A percentile compares a stretch with the other conserved stretches of the same genome.
phyloP scores from a whole-genome alignment of 257 asterid species.

The Ocimum tenuiflorum region DNA sequence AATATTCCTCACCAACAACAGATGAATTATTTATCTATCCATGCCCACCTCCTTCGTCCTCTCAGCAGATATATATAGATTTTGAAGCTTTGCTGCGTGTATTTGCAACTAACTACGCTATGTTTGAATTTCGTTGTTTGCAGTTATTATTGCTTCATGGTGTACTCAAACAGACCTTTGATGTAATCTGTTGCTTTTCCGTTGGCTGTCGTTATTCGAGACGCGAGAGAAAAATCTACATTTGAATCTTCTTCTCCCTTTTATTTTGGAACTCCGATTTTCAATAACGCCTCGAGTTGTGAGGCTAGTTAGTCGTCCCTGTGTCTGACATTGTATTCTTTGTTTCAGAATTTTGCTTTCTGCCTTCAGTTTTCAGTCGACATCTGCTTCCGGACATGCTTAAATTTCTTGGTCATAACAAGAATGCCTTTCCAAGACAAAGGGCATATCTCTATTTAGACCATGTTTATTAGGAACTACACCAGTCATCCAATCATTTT shows the following conservation, averaged over 20 bases:
- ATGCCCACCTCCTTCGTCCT: neutral
- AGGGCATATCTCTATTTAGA: too few species aligned
- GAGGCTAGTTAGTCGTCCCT: slow-evolving; percentile 18
- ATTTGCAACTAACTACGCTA: slow-evolving; percentile 3
- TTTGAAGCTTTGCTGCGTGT: neutral
- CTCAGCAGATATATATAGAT: neutral
- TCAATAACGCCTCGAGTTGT: slow-evolving; percentile 24
- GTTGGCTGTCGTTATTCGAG: neutral
- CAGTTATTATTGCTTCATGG: slow-evolving; percentile 11
- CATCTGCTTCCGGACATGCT: too few species aligned
- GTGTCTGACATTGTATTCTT: neutral
- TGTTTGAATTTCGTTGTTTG: neutral
- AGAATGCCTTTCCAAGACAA: too few species aligned
- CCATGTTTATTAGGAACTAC: too few species aligned
- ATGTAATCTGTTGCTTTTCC: neutral
- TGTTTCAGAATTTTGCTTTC: slow-evolving; percentile 7
- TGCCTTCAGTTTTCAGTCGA: too few species aligned
- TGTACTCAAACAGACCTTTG: neutral
- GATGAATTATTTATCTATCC: neutral
- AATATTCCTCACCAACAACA: too few species aligned
- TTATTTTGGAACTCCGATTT: neutral
- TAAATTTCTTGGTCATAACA: too few species aligned
- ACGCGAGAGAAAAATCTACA: neutral
- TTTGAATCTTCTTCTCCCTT: neutral
- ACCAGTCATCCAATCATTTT: too few species aligned